A percentile compares a stretch with the other conserved stretches of the same genome.
Conservation (phyloP, 495 filamentous ascomycete species). For the Trichocladium uniseriatum region DNA sequence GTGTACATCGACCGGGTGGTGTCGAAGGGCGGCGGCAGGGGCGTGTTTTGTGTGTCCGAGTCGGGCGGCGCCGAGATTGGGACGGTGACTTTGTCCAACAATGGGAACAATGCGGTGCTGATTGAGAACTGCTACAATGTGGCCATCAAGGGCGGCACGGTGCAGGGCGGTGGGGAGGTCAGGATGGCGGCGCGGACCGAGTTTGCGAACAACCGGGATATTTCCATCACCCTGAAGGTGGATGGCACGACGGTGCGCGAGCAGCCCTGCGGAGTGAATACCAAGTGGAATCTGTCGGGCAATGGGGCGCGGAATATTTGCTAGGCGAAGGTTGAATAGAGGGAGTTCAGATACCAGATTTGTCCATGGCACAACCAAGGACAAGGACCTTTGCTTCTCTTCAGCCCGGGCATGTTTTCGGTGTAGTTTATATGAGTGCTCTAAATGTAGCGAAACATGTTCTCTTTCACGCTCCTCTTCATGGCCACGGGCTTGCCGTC, state of each 20-base stretch:
- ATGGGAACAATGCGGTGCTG: conserved; percentile 40
- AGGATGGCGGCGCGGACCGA: conserved; percentile 33
- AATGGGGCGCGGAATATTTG: conserved; percentile 29
- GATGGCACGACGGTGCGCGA: conserved; percentile 34
- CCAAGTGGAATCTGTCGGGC: conserved; percentile 31
- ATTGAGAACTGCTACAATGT: conserved; percentile 44
- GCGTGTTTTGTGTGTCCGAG: conserved; percentile 41
- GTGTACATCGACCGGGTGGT: conserved; percentile 36
- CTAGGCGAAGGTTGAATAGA: conserved; percentile 6
- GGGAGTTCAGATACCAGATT: no score
- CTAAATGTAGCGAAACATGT: conserved; percentile 55
- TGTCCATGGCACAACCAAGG: no score
- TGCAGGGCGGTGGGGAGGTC: conserved; percentile 39
- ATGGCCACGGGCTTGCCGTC: conserved; percentile 64
- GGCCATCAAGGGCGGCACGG: conserved; percentile 32
- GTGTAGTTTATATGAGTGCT: no score
- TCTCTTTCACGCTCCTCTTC: conserved; percentile 68
- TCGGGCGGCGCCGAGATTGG: conserved; percentile 33
- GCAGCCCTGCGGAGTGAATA: conserved; percentile 36
- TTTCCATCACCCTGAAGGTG: conserved; percentile 33
- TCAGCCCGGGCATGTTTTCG: no score
- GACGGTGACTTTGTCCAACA: conserved; percentile 31
- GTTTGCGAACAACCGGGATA: conserved; percentile 36
- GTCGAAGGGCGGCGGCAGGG: conserved; percentile 38
- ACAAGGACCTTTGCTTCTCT: no score